Evolutionary conservation across 371 early-diverging fungal genomes (phyloP).

Genomic region (Actinomortierella wolfii): DNA sequence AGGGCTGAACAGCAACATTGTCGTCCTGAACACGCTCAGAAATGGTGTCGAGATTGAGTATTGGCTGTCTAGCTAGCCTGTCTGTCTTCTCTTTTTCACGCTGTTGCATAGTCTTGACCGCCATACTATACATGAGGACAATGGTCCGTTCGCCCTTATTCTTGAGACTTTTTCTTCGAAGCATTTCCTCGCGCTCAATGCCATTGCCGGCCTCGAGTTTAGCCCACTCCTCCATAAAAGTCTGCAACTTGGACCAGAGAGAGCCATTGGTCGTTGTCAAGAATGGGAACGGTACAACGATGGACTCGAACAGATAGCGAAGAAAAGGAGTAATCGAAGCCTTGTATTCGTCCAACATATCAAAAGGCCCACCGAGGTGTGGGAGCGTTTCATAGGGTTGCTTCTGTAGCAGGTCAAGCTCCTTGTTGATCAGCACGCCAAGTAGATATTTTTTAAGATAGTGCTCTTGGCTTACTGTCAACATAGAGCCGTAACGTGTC

Average conservation of each 20-base stretch:
- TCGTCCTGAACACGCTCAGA: slow-evolving; percentile 5
- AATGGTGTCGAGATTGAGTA: too few relatives aligned
- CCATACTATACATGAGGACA: slow-evolving; percentile 39
- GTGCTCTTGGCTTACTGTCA: slow-evolving; percentile 35
- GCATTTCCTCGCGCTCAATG: slow-evolving; percentile 36
- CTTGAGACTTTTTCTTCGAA: slow-evolving; percentile 28
- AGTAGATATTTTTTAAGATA: slow-evolving; percentile 45
- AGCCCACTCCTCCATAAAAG: slow-evolving; percentile 38
- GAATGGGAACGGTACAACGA: slow-evolving; percentile 44
- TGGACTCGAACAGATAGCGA: slow-evolving; percentile 41
- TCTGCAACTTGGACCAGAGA: slow-evolving; percentile 38
- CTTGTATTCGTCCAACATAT: slow-evolving; percentile 28
- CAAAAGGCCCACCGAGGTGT: slow-evolving; percentile 43
- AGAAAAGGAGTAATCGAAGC: slow-evolving; percentile 38
- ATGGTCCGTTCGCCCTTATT: slow-evolving; percentile 26
- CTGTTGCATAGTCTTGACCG: slow-evolving; percentile 38
- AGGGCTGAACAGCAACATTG: too few relatives aligned
- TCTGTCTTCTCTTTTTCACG: slow-evolving; percentile 27
- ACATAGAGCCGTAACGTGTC: slow-evolving; percentile 2
- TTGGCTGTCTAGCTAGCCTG: not conserved
- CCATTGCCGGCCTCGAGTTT: slow-evolving; percentile 41
- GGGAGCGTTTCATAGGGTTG: slow-evolving; percentile 36
- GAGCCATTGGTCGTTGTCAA: slow-evolving; percentile 20
- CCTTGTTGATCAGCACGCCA: slow-evolving; percentile 27
- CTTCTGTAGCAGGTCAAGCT: slow-evolving; percentile 27